phyloP scores from a whole-genome alignment of 352 stramenopile species.

The Pythium chondricola region DNA sequence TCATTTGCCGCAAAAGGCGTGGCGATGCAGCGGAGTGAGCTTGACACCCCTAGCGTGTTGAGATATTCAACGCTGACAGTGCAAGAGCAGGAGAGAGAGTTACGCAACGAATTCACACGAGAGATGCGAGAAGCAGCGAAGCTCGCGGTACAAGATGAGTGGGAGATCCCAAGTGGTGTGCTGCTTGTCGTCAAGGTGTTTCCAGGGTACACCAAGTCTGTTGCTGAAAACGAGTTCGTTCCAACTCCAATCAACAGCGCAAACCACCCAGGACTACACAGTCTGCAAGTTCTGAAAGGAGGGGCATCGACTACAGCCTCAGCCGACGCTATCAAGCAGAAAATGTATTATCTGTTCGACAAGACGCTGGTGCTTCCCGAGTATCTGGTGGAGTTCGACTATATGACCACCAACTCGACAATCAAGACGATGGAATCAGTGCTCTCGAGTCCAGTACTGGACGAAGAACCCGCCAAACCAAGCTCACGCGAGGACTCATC shows the following conservation, averaged over 20 bases:
- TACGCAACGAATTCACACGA: constrained; percentile 16
- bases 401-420: constrained; percentile 14
- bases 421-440: neutral
- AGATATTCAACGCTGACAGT: constrained; percentile 17
- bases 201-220: constrained; percentile 52
- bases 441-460: neutral
- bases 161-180: constrained; percentile 36
- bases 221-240: constrained; percentile 17
- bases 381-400: constrained; percentile 85
- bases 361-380: constrained; percentile 71
- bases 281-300: constrained; percentile 35
- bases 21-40: constrained; percentile 15
- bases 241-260: constrained; percentile 16
- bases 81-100: constrained; percentile 13
- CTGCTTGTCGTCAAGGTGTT: constrained; percentile 84
- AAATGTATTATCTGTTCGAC: constrained; percentile 79
- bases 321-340: constrained; percentile 37
- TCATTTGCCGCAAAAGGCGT: constrained; percentile 20
- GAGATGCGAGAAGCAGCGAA: constrained; percentile 40
- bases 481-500: constrained; percentile 19
- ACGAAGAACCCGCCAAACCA: too few species aligned
- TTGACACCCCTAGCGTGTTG: constrained; percentile 8
- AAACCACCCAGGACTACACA: constrained; percentile 44
- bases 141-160: constrained; percentile 30
- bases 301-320: neutral